phyloP scores from a whole-genome alignment of 805 yeast species.

The Wickerhamomyces tratensis region DNA sequence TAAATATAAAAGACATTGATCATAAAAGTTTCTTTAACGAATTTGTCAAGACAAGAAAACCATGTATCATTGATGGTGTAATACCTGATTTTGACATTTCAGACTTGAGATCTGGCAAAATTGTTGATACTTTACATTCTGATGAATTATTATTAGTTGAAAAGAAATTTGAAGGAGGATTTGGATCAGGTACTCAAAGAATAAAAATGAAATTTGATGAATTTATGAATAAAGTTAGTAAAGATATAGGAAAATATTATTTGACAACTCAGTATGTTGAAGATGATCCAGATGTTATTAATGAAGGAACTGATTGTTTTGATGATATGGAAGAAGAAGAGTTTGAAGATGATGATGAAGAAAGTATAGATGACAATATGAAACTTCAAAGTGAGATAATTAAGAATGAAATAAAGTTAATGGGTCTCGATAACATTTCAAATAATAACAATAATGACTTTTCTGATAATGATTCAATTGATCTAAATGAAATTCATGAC shows the following conservation, averaged over 20 bases:
- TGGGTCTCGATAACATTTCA: constrained; percentile 3
- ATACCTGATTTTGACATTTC: constrained; percentile 24
- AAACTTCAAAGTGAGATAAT: constrained; percentile 5
- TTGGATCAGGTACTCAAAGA: constrained; percentile 55
- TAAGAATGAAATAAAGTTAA: constrained; percentile 10
- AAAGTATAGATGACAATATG: constrained; percentile 1
- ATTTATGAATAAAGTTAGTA: constrained; percentile 30
- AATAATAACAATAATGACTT: constrained; percentile 5
- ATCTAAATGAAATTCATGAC: constrained; percentile 34
- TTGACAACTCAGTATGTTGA: constrained; percentile 63
- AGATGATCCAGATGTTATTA: constrained; percentile 26
- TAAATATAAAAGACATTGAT: constrained; percentile 12
- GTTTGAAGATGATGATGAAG: constrained; percentile 8
- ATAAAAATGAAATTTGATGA: constrained; percentile 39
- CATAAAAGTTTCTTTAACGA: constrained; percentile 24
- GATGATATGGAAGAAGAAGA: constrained; percentile 14
- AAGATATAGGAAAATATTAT: constrained; percentile 38
- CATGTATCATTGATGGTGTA: constrained; percentile 37
- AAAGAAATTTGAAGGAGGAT: constrained; percentile 47
- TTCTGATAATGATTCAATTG: constrained; percentile 32
- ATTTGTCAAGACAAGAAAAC: constrained; percentile 34
- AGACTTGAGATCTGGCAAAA: constrained; percentile 23
- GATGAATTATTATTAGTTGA: constrained; percentile 42
- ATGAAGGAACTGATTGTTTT: constrained; percentile 18
- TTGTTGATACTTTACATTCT: constrained; percentile 28